Conservation (phyloP, 2,329 filamentous ascomycete genomes). For the Bisporella sp. region DNA sequence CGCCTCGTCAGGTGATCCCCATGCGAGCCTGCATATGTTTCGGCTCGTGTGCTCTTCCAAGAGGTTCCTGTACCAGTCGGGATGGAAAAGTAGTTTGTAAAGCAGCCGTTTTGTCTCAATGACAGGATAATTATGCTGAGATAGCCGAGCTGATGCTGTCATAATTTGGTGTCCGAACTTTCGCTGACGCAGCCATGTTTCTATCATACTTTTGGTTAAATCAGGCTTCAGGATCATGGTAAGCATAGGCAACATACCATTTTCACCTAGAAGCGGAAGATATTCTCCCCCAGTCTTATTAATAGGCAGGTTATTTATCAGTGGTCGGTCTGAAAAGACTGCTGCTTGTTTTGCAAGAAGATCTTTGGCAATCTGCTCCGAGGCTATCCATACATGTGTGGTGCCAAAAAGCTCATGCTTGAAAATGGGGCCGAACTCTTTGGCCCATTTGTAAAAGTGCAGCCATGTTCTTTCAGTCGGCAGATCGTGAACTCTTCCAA, state of each 20-base stretch:
- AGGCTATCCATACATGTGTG: conserved; percentile 41
- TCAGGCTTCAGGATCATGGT: neutral
- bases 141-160: conserved; percentile 29
- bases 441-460: conserved; percentile 42
- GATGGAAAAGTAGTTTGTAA: conserved; percentile 33
- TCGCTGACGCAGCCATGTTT: conserved; percentile 42
- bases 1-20: conserved; percentile 37
- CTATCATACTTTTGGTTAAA: conserved; percentile 17
- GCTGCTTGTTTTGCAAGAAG: conserved; percentile 34
- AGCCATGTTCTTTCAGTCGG: conserved; percentile 36
- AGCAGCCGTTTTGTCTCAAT: conserved; percentile 33
- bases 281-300: conserved; percentile 41
- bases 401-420: conserved; percentile 39
- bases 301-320: conserved; percentile 40
- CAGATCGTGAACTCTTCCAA: conserved; percentile 40
- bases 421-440: conserved; percentile 40
- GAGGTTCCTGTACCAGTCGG: conserved; percentile 37
- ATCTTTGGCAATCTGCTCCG: conserved; percentile 38
- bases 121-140: conserved; percentile 36
- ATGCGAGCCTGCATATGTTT: conserved; percentile 38
- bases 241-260: conserved; percentile 25
- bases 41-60: conserved; percentile 41
- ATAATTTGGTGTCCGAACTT: conserved; percentile 39
- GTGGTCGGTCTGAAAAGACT: conserved; percentile 41
- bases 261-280: conserved; percentile 37